Percentiles rank a stretch among this genome's conserved stretches.
Conservation (phyloP, 805 yeast species). For the Candida awuae region DNA sequence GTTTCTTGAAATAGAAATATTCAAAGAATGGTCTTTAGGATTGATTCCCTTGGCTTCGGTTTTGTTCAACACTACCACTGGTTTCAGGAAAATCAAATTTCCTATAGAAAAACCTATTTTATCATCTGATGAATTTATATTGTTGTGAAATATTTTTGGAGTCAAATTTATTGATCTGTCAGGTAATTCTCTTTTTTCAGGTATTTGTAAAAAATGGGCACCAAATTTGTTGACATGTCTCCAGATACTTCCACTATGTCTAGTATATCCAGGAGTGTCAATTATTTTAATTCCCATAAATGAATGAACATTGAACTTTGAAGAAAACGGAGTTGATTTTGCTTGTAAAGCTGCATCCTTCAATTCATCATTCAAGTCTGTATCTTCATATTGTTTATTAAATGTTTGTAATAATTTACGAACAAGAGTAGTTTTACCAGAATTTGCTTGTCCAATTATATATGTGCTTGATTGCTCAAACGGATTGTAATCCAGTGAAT, state of each 20-base stretch:
- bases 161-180: not conserved
- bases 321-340: conserved; percentile 6
- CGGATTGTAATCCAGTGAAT: conserved; percentile 5
- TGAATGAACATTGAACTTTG: conserved; percentile 10
- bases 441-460: conserved; percentile 25
- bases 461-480: conserved; percentile 10
- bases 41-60: not conserved
- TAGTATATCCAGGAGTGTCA: conserved; percentile 26
- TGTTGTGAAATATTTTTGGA: not conserved
- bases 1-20: not conserved
- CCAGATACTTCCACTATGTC: conserved; percentile 18
- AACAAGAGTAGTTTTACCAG: conserved; percentile 24
- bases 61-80: conserved; percentile 4
- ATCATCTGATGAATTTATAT: not conserved
- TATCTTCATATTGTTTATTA: not conserved
- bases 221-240: conserved; percentile 12
- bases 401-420: conserved; percentile 6
- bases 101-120: not conserved
- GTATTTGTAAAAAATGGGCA: conserved; percentile 4
- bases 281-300: conserved; percentile 16
- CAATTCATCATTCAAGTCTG: conserved; percentile 1
- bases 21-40: not conserved
- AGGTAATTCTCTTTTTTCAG: conserved; percentile 1
- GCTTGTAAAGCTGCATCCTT: conserved; percentile 1
- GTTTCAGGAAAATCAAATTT: conserved; percentile 2